These are phyloP conservation scores for Toxicodendron radicans DNA, from an alignment of 345 rosid genomes.

Conservation along the genomic window DNA sequence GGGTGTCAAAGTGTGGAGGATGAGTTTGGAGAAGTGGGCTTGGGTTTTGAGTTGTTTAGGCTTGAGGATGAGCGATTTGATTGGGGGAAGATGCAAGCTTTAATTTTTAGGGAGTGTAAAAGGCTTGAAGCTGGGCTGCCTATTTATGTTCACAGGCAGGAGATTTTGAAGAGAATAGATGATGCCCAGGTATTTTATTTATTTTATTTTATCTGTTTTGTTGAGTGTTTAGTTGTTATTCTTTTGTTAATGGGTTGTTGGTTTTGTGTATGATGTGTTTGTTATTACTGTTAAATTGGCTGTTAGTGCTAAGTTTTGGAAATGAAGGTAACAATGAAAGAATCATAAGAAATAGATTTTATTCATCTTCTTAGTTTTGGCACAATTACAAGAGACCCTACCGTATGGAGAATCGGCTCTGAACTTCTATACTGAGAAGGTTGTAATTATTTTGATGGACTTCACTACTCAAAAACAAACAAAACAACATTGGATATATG, in stretches of 20 bases:
- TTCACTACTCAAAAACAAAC: too few relatives aligned
- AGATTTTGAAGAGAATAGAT: slow-evolving; percentile 48
- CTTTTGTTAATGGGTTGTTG: not conserved
- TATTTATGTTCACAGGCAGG: slow-evolving; percentile 53
- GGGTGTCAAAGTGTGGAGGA: slow-evolving; percentile 25
- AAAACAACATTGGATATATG: too few relatives aligned
- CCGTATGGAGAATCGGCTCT: too few relatives aligned
- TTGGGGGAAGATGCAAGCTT: slow-evolving; percentile 53
- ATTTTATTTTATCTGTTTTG: not conserved
- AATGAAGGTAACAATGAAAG: not conserved
- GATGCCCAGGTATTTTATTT: slow-evolving; percentile 54
- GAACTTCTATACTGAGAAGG: too few relatives aligned
- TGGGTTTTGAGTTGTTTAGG: slow-evolving; percentile 37
- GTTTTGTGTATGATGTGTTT: too few relatives aligned
- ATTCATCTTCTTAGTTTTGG: too few relatives aligned
- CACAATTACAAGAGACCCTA: too few relatives aligned
- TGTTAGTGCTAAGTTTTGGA: too few relatives aligned
- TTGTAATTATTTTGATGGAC: too few relatives aligned
- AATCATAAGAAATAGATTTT: not conserved
- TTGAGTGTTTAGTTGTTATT: not conserved
- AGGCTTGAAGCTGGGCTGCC: slow-evolving; percentile 80
- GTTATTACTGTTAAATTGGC: too few relatives aligned
- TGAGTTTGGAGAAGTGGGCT: slow-evolving; percentile 12
- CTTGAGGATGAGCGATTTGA: slow-evolving; percentile 33
- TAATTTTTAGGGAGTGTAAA: slow-evolving; percentile 67